Evolutionary conservation across 768 basidiomycete species (phyloP), one percentile per base, ranked within the genome.

Genomic region (Tricholoma terreum): DNA sequence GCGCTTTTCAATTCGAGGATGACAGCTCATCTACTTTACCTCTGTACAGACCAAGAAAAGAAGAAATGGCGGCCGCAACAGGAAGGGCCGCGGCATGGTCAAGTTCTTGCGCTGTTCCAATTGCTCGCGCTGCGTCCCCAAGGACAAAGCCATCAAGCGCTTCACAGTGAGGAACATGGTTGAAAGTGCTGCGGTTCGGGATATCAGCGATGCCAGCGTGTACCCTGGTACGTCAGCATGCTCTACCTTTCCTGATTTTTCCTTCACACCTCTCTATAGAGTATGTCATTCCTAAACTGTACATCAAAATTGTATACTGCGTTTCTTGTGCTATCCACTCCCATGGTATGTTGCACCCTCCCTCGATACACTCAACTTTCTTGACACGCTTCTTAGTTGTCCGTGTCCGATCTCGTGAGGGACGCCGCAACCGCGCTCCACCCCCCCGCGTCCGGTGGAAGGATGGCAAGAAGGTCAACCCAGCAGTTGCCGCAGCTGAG

Each of bases 81-180:
- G 98, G 84, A 92, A 95, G 74, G 94, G 95, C 69, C 94, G 97
- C 71, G 97, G 96, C 75, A 94, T 97, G 77, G 92, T 94, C 75
- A 83, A 76, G 62, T 92, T 91, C 74, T 84, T 99, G 72, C 90
- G 97, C 69, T 99, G 97, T 84, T 95, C 94, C 65, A 99, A 99
- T 87, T 99, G 97, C 85, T 93, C 93, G 71, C 91, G 97, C 66
- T 94, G 92, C 73, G 94, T 97, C 58, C 89, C 82, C 66, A 98
- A 98, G 84, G 96, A 98, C 83, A 98, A 98, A 85, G 96, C 96
- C 64, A 97, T 98, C 89, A 97, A 97, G 82, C 84, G 97, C 52
- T 96, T 96, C 85, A 97, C 95, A 36, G 96, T 98, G 70, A 87
- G 94, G 77, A 99, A 99, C 86, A 98, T 98, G 92, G 94, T 99